phyloP scores from a whole-genome alignment of 2,329 filamentous ascomycete species.

The Grosmannia clavigera region DNA sequence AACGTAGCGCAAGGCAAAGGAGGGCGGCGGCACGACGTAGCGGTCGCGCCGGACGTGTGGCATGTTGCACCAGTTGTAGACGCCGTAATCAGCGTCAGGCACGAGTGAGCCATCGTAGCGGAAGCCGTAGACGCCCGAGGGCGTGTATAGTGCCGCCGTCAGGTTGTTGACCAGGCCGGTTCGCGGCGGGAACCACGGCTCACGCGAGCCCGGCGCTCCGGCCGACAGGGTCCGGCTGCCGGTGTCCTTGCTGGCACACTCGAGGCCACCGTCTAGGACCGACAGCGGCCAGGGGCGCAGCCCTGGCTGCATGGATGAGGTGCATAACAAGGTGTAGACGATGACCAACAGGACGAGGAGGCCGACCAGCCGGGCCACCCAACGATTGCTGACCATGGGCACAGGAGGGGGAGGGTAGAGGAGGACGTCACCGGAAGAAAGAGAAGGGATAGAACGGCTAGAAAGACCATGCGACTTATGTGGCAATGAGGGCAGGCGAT shows the following conservation, averaged over 20 bases:
- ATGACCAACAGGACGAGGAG: constrained; percentile 4
- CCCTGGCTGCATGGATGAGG: not conserved
- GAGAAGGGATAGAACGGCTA: not conserved
- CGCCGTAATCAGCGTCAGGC: constrained; percentile 43
- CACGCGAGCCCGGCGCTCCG: constrained; percentile 8
- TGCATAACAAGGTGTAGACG: constrained; percentile 1
- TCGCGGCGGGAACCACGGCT: constrained; percentile 17
- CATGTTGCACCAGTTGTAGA: constrained; percentile 82
- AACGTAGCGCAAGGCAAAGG: constrained; percentile 50
- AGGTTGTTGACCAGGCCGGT: constrained; percentile 19
- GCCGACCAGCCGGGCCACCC: constrained; percentile 5
- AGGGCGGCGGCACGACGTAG: constrained; percentile 38
- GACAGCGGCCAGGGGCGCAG: not conserved
- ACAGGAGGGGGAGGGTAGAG: not conserved
- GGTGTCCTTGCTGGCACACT: not conserved
- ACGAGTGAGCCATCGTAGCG: constrained; percentile 55
- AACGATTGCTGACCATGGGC: not conserved
- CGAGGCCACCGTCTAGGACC: not conserved
- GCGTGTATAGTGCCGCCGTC: constrained; percentile 10
- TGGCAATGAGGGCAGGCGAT: not conserved
- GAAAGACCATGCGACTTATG: no score
- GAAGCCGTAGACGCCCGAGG: constrained; percentile 58
- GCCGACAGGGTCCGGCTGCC: not conserved
- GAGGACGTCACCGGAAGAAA: not conserved
- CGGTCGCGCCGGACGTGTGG: constrained; percentile 60